phyloP scores from a whole-genome alignment of 441 rosid genomes.

The Jatropha podagrica region DNA sequence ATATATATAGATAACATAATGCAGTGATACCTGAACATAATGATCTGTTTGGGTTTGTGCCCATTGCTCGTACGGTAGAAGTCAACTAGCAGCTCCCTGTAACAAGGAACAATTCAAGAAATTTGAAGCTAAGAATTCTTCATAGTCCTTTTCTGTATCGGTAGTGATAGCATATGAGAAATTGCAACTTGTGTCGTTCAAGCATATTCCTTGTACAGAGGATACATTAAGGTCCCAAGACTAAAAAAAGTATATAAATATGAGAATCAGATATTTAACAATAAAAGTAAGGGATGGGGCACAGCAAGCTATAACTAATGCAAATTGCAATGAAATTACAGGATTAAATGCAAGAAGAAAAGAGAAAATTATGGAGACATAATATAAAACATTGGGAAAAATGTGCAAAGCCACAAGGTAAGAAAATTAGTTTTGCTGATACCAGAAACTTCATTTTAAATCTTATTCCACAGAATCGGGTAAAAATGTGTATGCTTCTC shows the following conservation, averaged over 20 bases:
- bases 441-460: neutral
- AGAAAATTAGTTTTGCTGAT: neutral
- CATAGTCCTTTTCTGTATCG: neutral
- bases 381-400: neutral
- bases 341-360: neutral
- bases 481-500: neutral
- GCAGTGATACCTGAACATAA: slow-evolving; percentile 70
- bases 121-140: slow-evolving; percentile 4
- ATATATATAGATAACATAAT: neutral
- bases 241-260: neutral
- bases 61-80: slow-evolving; percentile 57
- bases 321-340: neutral
- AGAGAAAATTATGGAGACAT: neutral
- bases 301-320: too few species aligned
- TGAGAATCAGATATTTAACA: neutral
- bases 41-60: slow-evolving; percentile 74
- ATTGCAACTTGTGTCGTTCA: neutral
- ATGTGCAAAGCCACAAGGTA: neutral
- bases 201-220: neutral
- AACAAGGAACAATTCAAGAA: slow-evolving; percentile 19
- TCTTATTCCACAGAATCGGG: neutral
- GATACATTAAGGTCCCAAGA: neutral
- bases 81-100: slow-evolving; percentile 71
- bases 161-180: slow-evolving; percentile 1
- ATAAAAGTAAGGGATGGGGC: neutral